Conservation (phyloP, 1,284 basidiomycete genomes). For the Tilletiopsis washingtonensis region DNA sequence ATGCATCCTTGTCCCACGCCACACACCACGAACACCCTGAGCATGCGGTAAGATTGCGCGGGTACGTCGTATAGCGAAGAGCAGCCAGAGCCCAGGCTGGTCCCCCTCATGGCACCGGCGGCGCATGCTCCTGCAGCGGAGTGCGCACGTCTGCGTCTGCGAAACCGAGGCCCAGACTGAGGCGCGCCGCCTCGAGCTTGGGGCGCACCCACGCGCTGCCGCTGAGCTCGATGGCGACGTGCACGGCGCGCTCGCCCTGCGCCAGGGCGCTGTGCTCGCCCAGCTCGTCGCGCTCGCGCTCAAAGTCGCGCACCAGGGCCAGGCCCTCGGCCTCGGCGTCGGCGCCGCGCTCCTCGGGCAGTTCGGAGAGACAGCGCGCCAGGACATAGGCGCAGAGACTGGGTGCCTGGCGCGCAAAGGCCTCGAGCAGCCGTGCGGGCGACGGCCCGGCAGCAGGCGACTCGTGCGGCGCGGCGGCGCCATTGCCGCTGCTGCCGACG, state of each 20-base stretch:
- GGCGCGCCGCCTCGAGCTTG: constrained; percentile 34
- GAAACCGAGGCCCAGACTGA: constrained; percentile 13
- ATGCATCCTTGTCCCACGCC: too few relatives aligned
- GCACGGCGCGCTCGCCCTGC: constrained; percentile 16
- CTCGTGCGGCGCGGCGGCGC: not conserved
- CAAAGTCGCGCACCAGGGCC: constrained; percentile 22
- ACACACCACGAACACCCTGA: too few relatives aligned
- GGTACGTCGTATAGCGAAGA: too few relatives aligned
- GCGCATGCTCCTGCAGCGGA: too few relatives aligned
- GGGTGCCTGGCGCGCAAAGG: constrained; percentile 30
- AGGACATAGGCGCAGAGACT: constrained; percentile 29
- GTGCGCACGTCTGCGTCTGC: too few relatives aligned
- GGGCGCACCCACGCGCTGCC: constrained; percentile 41
- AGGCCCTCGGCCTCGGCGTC: constrained; percentile 28
- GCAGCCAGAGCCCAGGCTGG: too few relatives aligned
- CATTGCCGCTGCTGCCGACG: not conserved
- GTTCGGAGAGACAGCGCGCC: constrained; percentile 24
- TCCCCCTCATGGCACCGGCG: too few relatives aligned
- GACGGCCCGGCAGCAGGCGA: constrained; percentile 8
- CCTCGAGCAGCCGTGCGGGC: constrained; percentile 26
- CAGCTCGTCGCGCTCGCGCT: constrained; percentile 6
- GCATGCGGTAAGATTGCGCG: too few relatives aligned
- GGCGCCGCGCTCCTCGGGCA: constrained; percentile 16
- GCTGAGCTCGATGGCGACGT: constrained; percentile 31
- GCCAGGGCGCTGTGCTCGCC: constrained; percentile 4